A percentile compares a stretch with the other conserved stretches of the same genome.
phyloP scores from a whole-genome alignment of 345 rosid genomes.

The Salix suchowensis region DNA sequence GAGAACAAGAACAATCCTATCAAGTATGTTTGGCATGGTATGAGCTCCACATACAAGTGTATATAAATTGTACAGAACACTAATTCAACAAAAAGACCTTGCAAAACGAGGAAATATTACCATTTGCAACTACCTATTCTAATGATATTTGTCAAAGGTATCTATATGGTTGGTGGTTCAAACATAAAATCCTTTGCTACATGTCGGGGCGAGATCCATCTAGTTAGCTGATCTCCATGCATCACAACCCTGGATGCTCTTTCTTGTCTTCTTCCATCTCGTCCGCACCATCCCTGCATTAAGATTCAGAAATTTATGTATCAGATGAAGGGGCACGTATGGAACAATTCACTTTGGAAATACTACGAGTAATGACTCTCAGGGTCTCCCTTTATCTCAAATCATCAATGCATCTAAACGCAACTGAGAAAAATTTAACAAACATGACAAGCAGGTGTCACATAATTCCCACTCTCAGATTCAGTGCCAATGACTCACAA shows the following conservation, averaged over 20 bases:
- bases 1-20: neutral
- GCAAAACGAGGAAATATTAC: neutral
- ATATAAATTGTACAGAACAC: neutral
- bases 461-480: neutral
- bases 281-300: conserved; percentile 36
- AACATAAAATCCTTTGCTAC: neutral
- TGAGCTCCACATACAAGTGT: no score
- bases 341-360: neutral
- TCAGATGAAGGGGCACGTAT: neutral
- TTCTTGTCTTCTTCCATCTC: conserved; percentile 43
- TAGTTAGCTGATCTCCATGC: neutral
- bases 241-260: conserved; percentile 31
- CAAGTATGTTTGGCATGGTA: no score
- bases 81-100: conserved; percentile 4
- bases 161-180: conserved; percentile 4
- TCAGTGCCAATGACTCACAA: neutral
- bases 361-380: neutral
- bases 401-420: neutral
- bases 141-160: conserved; percentile 14
- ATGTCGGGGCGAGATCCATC: no score
- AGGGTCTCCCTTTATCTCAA: neutral
- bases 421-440: neutral
- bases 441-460: neutral
- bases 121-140: conserved; percentile 10
- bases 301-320: neutral